Conservation (phyloP, 163 green algal genomes). For the Scenedesmus sp. region DNA sequence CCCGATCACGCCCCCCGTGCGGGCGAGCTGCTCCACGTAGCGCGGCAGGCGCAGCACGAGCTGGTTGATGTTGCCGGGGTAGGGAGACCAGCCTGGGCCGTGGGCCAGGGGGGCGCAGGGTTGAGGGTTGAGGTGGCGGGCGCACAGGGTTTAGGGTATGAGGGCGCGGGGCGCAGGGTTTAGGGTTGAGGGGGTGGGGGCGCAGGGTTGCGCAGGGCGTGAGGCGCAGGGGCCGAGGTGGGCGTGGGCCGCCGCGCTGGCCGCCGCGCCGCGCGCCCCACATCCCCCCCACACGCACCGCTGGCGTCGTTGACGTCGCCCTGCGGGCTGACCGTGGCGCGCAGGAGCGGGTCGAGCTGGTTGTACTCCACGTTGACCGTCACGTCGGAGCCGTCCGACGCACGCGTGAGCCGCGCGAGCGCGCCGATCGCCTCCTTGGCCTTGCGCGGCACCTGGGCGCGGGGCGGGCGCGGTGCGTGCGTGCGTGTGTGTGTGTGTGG, state of each 20-base stretch:
- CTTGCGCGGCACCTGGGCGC: constrained; percentile 41
- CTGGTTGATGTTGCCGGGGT: constrained; percentile 99
- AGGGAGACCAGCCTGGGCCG: constrained; percentile 89
- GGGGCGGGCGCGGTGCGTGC: no score
- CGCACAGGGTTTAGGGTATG: no score
- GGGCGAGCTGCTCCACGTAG: constrained; percentile 83
- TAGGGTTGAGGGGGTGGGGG: no score
- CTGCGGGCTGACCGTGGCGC: constrained; percentile 62
- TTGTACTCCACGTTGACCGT: constrained; percentile 99
- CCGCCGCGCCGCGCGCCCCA: no score
- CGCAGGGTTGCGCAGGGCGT: no score
- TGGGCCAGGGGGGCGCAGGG: background rate
- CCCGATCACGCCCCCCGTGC: constrained; percentile 85
- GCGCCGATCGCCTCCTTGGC: constrained; percentile 96
- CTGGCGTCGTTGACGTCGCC: constrained; percentile 79
- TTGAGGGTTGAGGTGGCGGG: background rate
- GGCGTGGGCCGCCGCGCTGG: no score
- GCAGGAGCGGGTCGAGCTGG: constrained; percentile 91
- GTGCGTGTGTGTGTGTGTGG: no score
- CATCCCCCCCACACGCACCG: no score
- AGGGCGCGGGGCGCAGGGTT: no score
- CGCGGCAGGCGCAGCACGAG: constrained; percentile 84
- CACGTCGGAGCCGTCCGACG: constrained; percentile 61
- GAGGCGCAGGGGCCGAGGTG: no score
- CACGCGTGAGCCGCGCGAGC: constrained; percentile 79